These are phyloP conservation scores for Saturnispora gosingensis DNA, from an alignment of 805 yeast species.

Conservation along the genomic window DNA sequence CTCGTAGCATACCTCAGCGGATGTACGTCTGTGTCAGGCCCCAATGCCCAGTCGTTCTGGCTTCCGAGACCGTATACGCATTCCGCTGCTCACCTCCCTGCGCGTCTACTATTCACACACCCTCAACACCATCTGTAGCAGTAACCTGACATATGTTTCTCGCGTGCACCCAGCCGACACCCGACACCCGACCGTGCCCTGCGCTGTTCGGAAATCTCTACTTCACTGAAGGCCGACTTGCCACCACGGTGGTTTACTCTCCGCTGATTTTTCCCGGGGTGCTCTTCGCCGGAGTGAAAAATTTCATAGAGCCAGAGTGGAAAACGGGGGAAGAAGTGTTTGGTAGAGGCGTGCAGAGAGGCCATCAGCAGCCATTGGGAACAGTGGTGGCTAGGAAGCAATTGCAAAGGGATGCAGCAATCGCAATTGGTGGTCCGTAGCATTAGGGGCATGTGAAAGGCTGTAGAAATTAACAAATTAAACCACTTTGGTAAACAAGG, in stretches of 20 bases:
- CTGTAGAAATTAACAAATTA: neutral
- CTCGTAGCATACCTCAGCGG: too few relatives aligned
- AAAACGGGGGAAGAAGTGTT: neutral
- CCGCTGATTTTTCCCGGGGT: conserved; percentile 2
- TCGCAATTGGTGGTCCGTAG: too few relatives aligned
- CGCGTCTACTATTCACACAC: too few relatives aligned
- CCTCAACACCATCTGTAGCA: too few relatives aligned
- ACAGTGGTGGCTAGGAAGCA: neutral
- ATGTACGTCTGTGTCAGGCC: too few relatives aligned
- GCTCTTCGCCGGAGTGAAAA: conserved; percentile 2
- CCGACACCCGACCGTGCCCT: neutral
- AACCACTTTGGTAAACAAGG: neutral
- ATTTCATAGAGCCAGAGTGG: neutral
- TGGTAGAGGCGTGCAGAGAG: neutral
- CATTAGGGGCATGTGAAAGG: neutral
- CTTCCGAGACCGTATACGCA: too few relatives aligned
- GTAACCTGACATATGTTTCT: too few relatives aligned
- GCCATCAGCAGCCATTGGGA: neutral
- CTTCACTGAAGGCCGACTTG: neutral
- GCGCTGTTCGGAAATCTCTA: neutral
- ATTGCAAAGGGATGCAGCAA: neutral
- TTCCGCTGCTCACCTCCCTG: too few relatives aligned
- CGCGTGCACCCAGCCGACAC: neutral
- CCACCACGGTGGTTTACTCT: neutral
- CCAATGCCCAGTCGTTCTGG: too few relatives aligned